Evolutionary conservation across 228 moss, liverwort and hornwort genomes (phyloP).

Genomic region (Sphagnum magellanicum): DNA sequence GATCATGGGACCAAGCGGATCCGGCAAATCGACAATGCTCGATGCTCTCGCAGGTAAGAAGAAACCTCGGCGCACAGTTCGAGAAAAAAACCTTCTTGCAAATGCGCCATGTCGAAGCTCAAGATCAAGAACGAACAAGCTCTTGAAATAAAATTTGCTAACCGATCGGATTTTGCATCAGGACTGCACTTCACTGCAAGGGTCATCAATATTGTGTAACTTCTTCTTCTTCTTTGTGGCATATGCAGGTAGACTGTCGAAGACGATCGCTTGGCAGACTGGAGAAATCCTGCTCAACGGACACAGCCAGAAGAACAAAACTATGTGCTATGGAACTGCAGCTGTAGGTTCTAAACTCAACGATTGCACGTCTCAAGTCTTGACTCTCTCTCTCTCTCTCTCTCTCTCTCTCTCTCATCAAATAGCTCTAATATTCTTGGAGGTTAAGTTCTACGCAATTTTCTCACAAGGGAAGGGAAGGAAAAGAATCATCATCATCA

Average conservation of each 20-base stretch:
- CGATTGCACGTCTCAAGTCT: too few relatives aligned
- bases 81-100: neutral
- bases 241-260: constrained; percentile 45
- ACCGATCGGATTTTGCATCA: neutral
- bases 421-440: too few relatives aligned
- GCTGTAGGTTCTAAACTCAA: constrained; percentile 18
- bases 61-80: neutral
- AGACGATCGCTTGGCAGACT: constrained; percentile 34
- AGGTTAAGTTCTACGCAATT: too few relatives aligned
- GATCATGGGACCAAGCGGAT: constrained; percentile 69
- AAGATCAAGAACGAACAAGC: neutral
- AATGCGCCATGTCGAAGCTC: neutral
- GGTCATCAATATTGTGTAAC: too few relatives aligned
- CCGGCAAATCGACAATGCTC: constrained; percentile 57
- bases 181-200: too few relatives aligned
- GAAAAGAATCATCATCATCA: too few relatives aligned
- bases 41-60: constrained; percentile 50
- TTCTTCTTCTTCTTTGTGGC: neutral
- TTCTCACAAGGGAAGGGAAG: too few relatives aligned
- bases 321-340: constrained; percentile 45
- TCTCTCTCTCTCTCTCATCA: neutral
- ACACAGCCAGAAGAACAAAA: constrained; percentile 26
- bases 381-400: too few relatives aligned
- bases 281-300: constrained; percentile 59
- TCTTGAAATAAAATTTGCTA: neutral